Base-by-base conservation (phyloP, 2,329 filamentous ascomycete genomes). In the Cercospora zeae-maydis region DNA sequence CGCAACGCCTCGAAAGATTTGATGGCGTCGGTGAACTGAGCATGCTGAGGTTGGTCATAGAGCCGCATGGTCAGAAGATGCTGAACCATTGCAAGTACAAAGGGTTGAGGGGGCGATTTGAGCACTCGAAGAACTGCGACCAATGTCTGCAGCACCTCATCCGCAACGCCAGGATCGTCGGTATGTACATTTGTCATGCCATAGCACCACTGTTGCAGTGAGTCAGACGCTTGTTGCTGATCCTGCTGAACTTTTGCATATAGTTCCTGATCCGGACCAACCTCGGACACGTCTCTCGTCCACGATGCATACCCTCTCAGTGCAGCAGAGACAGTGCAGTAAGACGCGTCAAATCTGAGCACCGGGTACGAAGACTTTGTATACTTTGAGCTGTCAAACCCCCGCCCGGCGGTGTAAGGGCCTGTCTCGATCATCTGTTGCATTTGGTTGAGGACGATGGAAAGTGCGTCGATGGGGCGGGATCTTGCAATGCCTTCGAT, bases 221-320 rank as follows among this genome's bases (percentile, higher is more conserved):
- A 61, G 11, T 74, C 63, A 19, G 69, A 64, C 14, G 73, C 70
- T 8, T 63, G 87, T 33, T 92, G 80, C 57, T 84, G 85, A 21
- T 82, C 80, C 71, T 89, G 86, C 61, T 92, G 81, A 6, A 82
- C 76, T 16, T 78, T 80, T 10, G 83, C 81, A 68, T 71, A 68
- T 4, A 72, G 55, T 6, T 85, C 82, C 59, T 80, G 79, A 61
- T 83, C 82, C 59, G 75, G 70, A 31, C 64, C 53, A n/a, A 67
- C 61, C 31, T 69, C 68, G 45, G 63, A 53, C 19, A 70, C 67
- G 54, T 59, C 75, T 16, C 79, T 76, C 55, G 88, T 83, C 91
- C 92, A 96, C 74, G 91, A 93, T 67, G 88, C 85, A 69, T 93
- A 96, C 1, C 93, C 95, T 74, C 93, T 96, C 31, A 98, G 79